Evolutionary conservation across 768 basidiomycete genomes (phyloP).

Genomic region (Phylloporus sp.): DNA sequence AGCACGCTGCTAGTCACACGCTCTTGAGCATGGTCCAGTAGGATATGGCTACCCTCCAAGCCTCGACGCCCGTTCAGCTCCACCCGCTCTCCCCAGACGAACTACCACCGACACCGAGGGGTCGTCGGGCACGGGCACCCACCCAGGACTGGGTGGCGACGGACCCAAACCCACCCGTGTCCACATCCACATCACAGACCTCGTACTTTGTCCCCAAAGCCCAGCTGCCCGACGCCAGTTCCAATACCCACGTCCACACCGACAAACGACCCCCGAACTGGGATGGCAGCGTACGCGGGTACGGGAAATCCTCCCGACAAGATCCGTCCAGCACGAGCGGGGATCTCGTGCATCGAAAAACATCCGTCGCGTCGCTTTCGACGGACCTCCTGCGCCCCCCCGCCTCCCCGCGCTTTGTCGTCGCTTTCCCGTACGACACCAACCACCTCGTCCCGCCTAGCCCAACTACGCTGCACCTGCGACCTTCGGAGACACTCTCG

Average conservation of each 20-base stretch:
- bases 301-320: slow-evolving; percentile 35
- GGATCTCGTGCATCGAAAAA: slow-evolving; percentile 19
- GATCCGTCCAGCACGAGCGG: slow-evolving; percentile 7
- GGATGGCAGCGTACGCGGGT: slow-evolving; percentile 58
- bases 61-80: slow-evolving; percentile 58
- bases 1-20: background rate
- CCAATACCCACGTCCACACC: background rate
- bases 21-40: background rate
- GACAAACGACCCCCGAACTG: slow-evolving; percentile 28
- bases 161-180: slow-evolving; percentile 13
- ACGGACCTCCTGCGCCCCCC: slow-evolving; percentile 38
- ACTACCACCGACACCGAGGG: slow-evolving; percentile 32
- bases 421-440: slow-evolving; percentile 37
- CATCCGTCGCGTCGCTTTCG: slow-evolving; percentile 38
- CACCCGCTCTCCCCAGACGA: slow-evolving; percentile 71
- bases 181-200: slow-evolving; percentile 34
- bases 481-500: slow-evolving; percentile 12
- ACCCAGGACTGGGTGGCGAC: slow-evolving; percentile 28
- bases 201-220: slow-evolving; percentile 66
- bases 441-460: slow-evolving; percentile 34
- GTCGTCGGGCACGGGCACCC: slow-evolving; percentile 45
- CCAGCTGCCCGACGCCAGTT: slow-evolving; percentile 36
- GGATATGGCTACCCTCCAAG: slow-evolving; percentile 18
- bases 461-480: slow-evolving; percentile 23
- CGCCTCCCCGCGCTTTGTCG: slow-evolving; percentile 36